Base-by-base conservation (phyloP, 768 basidiomycete genomes). In the Cystofilobasidium ferigula region DNA sequence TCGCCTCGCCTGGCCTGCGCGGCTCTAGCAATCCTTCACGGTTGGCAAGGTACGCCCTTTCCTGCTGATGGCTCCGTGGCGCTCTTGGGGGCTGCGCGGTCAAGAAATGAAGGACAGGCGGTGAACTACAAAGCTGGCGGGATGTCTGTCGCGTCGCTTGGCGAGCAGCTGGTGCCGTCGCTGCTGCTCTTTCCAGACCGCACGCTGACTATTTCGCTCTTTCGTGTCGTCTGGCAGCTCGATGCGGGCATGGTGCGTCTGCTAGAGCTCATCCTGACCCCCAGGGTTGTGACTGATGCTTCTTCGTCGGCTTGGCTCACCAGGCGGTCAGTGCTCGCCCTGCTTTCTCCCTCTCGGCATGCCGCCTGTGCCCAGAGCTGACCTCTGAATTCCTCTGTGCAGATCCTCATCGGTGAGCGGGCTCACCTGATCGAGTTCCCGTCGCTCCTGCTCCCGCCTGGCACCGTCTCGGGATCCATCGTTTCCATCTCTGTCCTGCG, bases 401-500 rank as follows among this genome's bases (percentile, higher is more conserved):
- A 91, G 90, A 93, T 95, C 70, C 82, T 94, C 1, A 82, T 97
- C 18, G 92, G 94, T 20, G 90, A 89, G 75, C 83, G 90, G 48
- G 93, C 93, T 22, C 94, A 98, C 73, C 81, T 98, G 40, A 94
- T 99, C 71, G 94, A 99, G 77, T 99, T 98, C 76, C 95, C 95
- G 1, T 98, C 95, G 0, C 81, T 99, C 43, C 82, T 98, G 1
- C 80, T 98, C 9, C 95, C 95, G 0, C 88, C 92, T 0, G 93
- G 93, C 18, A 86, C 90, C 1, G 85, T 87, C 12, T 84, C 93
- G 0, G 95, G 95, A 7, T 95, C 91, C 24, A 97, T 99, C 70
- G 89, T 99, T 71, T 95, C 91, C 74, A 98, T 98, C 76, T 85
- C 92, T 2, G 93, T 98, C 18, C 83, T 89, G 73, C 86, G 91